Evolutionary conservation across 2,329 filamentous ascomycete species (phyloP).

Genomic region (Pseudogymnoascus sp.): DNA sequence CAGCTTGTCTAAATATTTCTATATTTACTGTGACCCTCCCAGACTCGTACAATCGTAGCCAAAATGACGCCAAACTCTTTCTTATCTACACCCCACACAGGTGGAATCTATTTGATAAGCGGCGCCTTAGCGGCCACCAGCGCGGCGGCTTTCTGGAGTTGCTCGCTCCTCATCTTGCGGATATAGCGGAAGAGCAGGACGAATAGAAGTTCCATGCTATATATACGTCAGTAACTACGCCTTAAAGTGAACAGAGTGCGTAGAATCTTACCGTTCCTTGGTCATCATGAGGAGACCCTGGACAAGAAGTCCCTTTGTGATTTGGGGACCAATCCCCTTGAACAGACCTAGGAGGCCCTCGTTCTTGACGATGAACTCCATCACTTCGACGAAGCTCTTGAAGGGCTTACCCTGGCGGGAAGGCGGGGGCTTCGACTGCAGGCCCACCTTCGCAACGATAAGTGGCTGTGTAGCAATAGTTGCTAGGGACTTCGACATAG

Average conservation of each 20-base stretch:
- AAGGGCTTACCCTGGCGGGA: slow-evolving; percentile 83
- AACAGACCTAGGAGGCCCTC: slow-evolving; percentile 82
- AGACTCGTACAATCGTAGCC: slow-evolving; percentile 9
- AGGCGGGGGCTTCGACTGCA: slow-evolving; percentile 88
- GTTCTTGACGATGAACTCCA: slow-evolving; percentile 85
- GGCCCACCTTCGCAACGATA: slow-evolving; percentile 94
- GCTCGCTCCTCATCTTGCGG: slow-evolving; percentile 60
- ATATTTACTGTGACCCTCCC: slow-evolving; percentile 8
- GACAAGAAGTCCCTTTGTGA: slow-evolving; percentile 85
- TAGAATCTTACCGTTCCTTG: slow-evolving; percentile 69
- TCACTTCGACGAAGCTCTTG: slow-evolving; percentile 87
- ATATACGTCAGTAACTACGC: slow-evolving; percentile 12
- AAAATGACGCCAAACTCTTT: slow-evolving; percentile 6
- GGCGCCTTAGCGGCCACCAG: slow-evolving; percentile 54
- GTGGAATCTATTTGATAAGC: slow-evolving; percentile 24
- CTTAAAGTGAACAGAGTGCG: slow-evolving; percentile 12
- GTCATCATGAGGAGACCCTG: slow-evolving; percentile 99
- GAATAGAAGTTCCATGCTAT: slow-evolving; percentile 76
- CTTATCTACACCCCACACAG: slow-evolving; percentile 1
- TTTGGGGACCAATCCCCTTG: slow-evolving; percentile 93
- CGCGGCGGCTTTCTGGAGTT: slow-evolving; percentile 61
- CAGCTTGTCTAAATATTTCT: slow-evolving; percentile 4
- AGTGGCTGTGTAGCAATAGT: slow-evolving; percentile 90
- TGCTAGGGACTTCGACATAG: slow-evolving; percentile 85
- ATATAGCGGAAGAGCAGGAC: slow-evolving; percentile 80